Percentiles rank a stretch among this genome's conserved stretches.
These are phyloP conservation scores for Solioccasus polychromus DNA, from an alignment of 768 basidiomycete species.

Conservation along the genomic window DNA sequence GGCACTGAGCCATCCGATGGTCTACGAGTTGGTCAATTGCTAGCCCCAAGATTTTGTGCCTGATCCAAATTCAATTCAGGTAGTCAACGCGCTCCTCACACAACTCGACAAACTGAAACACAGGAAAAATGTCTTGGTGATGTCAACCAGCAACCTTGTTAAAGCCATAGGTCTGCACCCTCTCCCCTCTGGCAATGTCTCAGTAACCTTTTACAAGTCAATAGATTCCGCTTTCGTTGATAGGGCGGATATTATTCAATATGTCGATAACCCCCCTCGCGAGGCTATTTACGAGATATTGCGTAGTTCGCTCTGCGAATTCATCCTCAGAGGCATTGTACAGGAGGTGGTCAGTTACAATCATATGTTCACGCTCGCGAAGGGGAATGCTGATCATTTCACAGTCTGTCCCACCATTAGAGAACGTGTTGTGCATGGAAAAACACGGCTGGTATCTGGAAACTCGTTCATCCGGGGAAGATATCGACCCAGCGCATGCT, in stretches of 20 bases:
- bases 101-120: slow-evolving; percentile 95
- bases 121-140: slow-evolving; percentile 89
- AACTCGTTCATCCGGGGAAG: slow-evolving; percentile 5
- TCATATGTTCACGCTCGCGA: not conserved
- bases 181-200: not conserved
- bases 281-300: slow-evolving; percentile 95
- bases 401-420: slow-evolving; percentile 63
- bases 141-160: slow-evolving; percentile 94
- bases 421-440: slow-evolving; percentile 41
- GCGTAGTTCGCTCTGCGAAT: slow-evolving; percentile 75
- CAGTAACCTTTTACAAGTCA: slow-evolving; percentile 4
- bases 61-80: slow-evolving; percentile 46
- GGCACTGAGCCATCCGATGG: slow-evolving; percentile 97
- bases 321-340: slow-evolving; percentile 73
- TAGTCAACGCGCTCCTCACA: slow-evolving; percentile 95
- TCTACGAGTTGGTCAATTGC: slow-evolving; percentile 59
- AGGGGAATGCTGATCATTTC: slow-evolving; percentile 2
- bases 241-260: slow-evolving; percentile 95
- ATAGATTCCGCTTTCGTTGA: slow-evolving; percentile 94
- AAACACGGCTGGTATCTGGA: slow-evolving; percentile 6
- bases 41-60: not conserved
- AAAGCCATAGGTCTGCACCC: slow-evolving; percentile 82
- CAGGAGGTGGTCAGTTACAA: slow-evolving; percentile 49
- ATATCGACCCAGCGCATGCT: slow-evolving; percentile 36
- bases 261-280: slow-evolving; percentile 84